Percentiles rank a stretch among this genome's conserved stretches.
These are phyloP conservation scores for Carex parvula DNA, from an alignment of 176 grass and related monocot genomes.

Conservation along the genomic window DNA sequence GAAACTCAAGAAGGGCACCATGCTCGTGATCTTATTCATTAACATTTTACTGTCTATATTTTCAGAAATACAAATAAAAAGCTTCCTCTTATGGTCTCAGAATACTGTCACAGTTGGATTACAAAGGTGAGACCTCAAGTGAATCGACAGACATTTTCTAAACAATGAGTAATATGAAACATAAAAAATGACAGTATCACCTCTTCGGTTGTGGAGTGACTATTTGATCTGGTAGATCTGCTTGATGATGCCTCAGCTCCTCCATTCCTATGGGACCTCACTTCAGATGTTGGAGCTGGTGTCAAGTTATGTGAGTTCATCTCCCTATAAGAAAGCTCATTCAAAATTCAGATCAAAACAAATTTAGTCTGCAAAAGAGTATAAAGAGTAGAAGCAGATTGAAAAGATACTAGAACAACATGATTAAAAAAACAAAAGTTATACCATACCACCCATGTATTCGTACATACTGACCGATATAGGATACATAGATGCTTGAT, in stretches of 20 bases:
- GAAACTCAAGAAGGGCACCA: neutral
- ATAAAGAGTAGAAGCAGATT: neutral
- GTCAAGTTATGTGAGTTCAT: neutral
- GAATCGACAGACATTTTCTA: neutral
- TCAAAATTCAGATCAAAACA: neutral
- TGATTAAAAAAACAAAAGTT: slow-evolving; percentile 1
- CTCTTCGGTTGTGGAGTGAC: neutral
- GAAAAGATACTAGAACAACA: neutral
- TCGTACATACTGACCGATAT: neutral
- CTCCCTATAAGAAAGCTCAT: slow-evolving; percentile 16
- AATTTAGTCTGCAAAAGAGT: neutral
- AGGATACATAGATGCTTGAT: neutral
- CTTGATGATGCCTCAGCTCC: neutral
- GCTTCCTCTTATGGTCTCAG: neutral
- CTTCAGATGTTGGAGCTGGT: neutral
- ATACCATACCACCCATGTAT: neutral
- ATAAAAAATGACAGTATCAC: neutral
- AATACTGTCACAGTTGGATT: neutral
- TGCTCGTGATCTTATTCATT: neutral
- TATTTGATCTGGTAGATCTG: neutral
- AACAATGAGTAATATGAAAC: neutral
- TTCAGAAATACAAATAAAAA: neutral
- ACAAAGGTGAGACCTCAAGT: neutral
- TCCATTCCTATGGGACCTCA: neutral
- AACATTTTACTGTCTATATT: neutral